These are phyloP conservation scores for Beta vulgaris DNA, from an alignment of 148 eudicot species.

Conservation along the genomic window DNA sequence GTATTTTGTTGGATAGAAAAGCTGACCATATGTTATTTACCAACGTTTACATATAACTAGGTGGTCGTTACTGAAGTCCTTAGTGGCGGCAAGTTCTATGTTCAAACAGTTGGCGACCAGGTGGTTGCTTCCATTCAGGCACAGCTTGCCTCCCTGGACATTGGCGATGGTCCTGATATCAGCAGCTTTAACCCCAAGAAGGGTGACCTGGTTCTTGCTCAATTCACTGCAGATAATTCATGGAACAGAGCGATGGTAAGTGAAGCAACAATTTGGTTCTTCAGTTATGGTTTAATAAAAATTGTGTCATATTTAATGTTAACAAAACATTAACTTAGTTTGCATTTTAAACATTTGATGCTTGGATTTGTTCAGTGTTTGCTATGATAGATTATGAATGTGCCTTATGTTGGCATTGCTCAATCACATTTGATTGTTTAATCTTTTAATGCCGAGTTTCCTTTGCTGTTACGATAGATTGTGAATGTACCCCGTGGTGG, in stretches of 20 bases:
- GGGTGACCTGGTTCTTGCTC: constrained; percentile 88
- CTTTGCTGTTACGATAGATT: constrained; percentile 20
- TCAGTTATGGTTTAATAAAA: background rate
- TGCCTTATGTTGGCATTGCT: background rate
- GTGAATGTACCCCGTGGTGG: constrained; percentile 71
- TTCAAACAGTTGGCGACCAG: constrained; percentile 69
- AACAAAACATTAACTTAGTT: too few relatives aligned
- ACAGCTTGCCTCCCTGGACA: constrained; percentile 69
- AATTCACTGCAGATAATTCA: constrained; percentile 78
- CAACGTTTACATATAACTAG: constrained; percentile 33
- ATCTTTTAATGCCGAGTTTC: background rate
- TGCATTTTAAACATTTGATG: too few relatives aligned
- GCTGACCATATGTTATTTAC: background rate
- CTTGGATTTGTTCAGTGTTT: too few relatives aligned
- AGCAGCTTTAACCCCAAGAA: constrained; percentile 82
- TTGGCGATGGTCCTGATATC: constrained; percentile 67
- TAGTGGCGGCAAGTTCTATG: constrained; percentile 87
- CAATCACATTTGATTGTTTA: background rate
- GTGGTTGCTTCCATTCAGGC: constrained; percentile 70
- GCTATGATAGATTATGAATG: background rate
- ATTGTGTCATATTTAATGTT: too few relatives aligned
- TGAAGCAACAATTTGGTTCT: background rate
- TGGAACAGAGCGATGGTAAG: constrained; percentile 97
- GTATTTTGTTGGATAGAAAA: constrained; percentile 1
- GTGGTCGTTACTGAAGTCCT: constrained; percentile 79